Percentiles rank a stretch among this genome's conserved stretches.
phyloP scores from a whole-genome alignment of 2,329 filamentous ascomycete genomes.

The Trichoderma oligosporum region DNA sequence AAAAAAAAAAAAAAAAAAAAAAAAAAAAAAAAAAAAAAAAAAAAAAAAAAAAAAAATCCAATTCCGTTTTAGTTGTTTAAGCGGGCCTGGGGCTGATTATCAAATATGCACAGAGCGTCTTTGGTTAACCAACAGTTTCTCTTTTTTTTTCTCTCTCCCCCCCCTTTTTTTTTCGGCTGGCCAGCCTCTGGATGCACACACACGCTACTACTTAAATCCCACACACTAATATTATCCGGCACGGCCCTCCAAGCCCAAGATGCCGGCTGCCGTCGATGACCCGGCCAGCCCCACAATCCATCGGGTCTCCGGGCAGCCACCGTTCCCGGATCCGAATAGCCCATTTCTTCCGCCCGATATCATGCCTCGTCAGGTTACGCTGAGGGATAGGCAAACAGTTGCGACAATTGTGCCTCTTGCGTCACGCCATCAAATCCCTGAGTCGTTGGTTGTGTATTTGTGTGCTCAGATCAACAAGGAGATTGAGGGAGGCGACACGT shows the following conservation, averaged over 20 bases:
- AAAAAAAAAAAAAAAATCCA: background rate
- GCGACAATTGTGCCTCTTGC: conserved; percentile 82
- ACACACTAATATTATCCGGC: background rate
- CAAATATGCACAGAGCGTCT: conserved; percentile 18
- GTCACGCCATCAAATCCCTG: conserved; percentile 71
- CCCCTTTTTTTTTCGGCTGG: background rate
- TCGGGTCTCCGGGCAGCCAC: conserved; percentile 62
- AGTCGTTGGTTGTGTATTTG: conserved; percentile 70
- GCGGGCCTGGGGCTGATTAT: conserved; percentile 18
- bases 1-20: background rate
- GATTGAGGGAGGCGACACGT: conserved; percentile 88
- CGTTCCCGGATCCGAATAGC: conserved; percentile 60
- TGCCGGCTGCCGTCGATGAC: conserved; percentile 78
- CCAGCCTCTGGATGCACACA: background rate
- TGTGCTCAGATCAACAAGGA: conserved; percentile 83
- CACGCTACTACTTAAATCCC: background rate
- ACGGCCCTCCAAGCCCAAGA: conserved; percentile 36
- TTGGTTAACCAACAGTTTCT: conserved; percentile 12
- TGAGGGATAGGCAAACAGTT: conserved; percentile 77
- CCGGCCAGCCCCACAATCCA: conserved; percentile 67
- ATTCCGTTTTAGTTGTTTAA: conserved; percentile 6
- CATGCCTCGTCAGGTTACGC: conserved; percentile 69
- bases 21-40: background rate
- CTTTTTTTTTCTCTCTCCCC: background rate
- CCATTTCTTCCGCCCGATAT: conserved; percentile 66